Evolutionary conservation across 176 grass and related monocot genomes (phyloP).

Genomic region (Chrysopogon serrulatus): DNA sequence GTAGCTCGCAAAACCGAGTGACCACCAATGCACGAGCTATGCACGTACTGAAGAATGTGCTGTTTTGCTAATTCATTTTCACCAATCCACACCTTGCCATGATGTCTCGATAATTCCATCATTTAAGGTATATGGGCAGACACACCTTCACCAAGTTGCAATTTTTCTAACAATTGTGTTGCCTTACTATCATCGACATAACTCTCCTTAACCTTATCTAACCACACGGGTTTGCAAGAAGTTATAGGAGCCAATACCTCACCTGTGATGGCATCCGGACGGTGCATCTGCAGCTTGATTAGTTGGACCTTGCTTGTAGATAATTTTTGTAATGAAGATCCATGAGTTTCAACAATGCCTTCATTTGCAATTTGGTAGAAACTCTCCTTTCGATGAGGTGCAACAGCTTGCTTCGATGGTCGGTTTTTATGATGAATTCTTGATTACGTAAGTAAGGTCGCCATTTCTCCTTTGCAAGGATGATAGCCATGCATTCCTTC

Average conservation of each 20-base stretch:
- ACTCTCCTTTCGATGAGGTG: neutral
- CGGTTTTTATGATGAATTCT: neutral
- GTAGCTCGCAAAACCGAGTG: too few species aligned
- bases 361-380: neutral
- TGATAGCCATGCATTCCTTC: too few species aligned
- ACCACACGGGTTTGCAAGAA: neutral
- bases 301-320: neutral
- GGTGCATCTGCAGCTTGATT: neutral
- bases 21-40: too few species aligned
- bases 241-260: neutral
- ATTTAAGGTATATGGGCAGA: too few species aligned
- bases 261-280: neutral
- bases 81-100: too few species aligned
- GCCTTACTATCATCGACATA: neutral
- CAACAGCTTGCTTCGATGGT: neutral
- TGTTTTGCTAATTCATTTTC: neutral
- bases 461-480: neutral
- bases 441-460: neutral
- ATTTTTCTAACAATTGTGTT: too few species aligned
- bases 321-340: neutral
- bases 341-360: neutral
- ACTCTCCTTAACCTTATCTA: neutral
- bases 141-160: too few species aligned
- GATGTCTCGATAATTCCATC: neutral
- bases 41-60: too few species aligned